Conservation (phyloP, 352 stramenopile genomes). For the Thalassiosira ordinaria region DNA sequence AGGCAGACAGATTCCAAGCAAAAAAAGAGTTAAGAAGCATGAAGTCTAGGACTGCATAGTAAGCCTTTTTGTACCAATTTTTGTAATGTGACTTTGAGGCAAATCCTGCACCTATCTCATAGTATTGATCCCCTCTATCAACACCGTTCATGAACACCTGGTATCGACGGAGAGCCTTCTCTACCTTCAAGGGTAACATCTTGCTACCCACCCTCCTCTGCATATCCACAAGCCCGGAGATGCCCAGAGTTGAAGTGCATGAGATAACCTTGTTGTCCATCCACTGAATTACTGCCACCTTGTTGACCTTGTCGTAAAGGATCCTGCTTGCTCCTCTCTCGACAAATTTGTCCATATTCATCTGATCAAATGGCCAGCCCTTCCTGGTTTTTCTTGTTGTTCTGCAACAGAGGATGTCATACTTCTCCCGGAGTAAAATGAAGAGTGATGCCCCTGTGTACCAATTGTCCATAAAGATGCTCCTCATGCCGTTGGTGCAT, state of each 20-base stretch:
- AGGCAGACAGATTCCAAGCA: conserved; percentile 4
- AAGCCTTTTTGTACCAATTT: conserved; percentile 48
- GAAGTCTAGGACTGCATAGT: conserved; percentile 27
- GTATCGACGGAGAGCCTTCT: conserved; percentile 6
- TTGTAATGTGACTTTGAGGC: conserved; percentile 37
- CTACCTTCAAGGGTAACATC: neutral
- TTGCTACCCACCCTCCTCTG: neutral
- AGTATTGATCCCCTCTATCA: conserved; percentile 24
- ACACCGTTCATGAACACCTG: conserved; percentile 12
- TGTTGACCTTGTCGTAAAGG: conserved; percentile 9
- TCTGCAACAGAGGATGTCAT: conserved; percentile 7
- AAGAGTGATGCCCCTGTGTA: conserved; percentile 15
- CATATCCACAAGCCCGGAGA: conserved; percentile 11
- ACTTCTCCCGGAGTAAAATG: conserved; percentile 23
- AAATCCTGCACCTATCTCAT: conserved; percentile 26
- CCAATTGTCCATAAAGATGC: conserved; percentile 28
- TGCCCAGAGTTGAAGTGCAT: conserved; percentile 13
- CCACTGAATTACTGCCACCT: conserved; percentile 21
- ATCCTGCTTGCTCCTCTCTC: neutral
- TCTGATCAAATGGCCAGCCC: conserved; percentile 3
- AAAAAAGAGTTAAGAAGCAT: conserved; percentile 14
- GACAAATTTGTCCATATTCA: conserved; percentile 3
- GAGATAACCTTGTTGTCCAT: conserved; percentile 32
- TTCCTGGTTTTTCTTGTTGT: conserved; percentile 14
- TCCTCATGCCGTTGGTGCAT: conserved; percentile 5